A percentile compares a stretch with the other conserved stretches of the same genome.
Conservation (phyloP, 306 rosid genomes). For the Arachis hypogaea region DNA sequence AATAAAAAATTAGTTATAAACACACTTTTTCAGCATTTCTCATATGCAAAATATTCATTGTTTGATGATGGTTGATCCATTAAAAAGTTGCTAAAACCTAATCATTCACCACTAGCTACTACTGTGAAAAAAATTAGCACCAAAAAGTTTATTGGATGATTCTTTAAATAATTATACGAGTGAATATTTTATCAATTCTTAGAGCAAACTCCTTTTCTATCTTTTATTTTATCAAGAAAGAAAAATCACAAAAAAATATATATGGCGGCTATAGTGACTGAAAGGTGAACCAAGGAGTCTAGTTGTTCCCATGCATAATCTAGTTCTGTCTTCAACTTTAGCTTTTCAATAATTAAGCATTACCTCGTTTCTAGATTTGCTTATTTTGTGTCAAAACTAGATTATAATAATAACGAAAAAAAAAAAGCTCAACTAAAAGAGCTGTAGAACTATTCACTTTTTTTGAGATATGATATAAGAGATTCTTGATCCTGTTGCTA, state of each 20-base stretch:
- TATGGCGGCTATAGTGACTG: conserved; percentile 37
- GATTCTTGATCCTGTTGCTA: conserved; percentile 7
- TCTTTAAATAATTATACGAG: conserved; percentile 36
- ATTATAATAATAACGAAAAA: neutral
- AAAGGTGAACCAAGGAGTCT: conserved; percentile 38
- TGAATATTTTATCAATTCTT: conserved; percentile 43
- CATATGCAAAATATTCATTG: conserved; percentile 14
- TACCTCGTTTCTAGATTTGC: neutral
- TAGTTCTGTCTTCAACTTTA: conserved; percentile 38
- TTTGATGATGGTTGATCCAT: conserved; percentile 20
- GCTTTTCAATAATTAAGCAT: conserved; percentile 29
- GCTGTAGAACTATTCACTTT: neutral
- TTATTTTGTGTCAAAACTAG: neutral
- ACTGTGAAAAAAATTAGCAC: conserved; percentile 30
- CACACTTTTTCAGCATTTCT: neutral
- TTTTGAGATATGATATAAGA: neutral
- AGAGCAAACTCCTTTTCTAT: conserved; percentile 40
- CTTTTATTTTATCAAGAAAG: conserved; percentile 37
- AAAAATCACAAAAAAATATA: conserved; percentile 19
- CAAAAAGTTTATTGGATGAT: conserved; percentile 43
- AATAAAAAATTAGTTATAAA: too few relatives aligned
- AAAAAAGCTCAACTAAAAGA: neutral
- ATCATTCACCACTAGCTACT: conserved; percentile 27
- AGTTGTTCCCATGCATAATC: conserved; percentile 39
- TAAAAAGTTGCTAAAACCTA: conserved; percentile 36